phyloP scores from a whole-genome alignment of 805 yeast genomes.

The Lipomyces kockii region DNA sequence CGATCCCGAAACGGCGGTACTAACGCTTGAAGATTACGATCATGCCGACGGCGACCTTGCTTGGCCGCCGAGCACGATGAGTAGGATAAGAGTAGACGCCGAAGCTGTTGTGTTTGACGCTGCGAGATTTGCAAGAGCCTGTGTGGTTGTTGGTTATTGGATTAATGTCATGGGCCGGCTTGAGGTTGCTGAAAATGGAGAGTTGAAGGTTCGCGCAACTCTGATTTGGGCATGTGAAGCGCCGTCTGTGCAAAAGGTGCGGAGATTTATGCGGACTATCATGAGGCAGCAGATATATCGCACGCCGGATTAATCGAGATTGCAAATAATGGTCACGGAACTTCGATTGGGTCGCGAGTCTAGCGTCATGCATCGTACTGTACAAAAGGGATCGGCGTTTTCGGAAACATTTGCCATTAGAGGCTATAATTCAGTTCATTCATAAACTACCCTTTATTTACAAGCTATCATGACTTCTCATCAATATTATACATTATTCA shows the following conservation, averaged over 20 bases:
- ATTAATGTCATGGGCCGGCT: constrained; percentile 21
- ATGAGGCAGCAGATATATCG: constrained; percentile 5
- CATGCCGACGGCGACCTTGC: constrained; percentile 1
- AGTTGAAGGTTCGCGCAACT: constrained; percentile 10
- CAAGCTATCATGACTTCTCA: neutral
- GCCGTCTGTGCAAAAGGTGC: constrained; percentile 6
- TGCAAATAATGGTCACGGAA: neutral
- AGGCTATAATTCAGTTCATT: neutral
- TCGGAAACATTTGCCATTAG: neutral
- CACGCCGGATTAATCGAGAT: neutral
- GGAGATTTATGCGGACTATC: constrained; percentile 8
- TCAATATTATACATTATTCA: neutral
- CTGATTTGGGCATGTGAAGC: constrained; percentile 20
- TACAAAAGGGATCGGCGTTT: neutral
- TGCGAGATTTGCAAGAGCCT: constrained; percentile 10
- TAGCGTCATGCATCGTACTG: neutral
- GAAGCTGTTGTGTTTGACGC: constrained; percentile 7
- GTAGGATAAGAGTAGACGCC: neutral
- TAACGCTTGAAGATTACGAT: constrained; percentile 21
- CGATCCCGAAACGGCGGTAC: constrained; percentile 11
- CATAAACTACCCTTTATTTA: neutral
- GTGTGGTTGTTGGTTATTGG: constrained; percentile 18
- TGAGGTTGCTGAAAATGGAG: neutral
- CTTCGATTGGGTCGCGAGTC: no score
- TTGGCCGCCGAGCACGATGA: constrained; percentile 1